These are phyloP conservation scores for Medicago lupulina DNA, from an alignment of 306 rosid genomes.

Conservation along the genomic window DNA sequence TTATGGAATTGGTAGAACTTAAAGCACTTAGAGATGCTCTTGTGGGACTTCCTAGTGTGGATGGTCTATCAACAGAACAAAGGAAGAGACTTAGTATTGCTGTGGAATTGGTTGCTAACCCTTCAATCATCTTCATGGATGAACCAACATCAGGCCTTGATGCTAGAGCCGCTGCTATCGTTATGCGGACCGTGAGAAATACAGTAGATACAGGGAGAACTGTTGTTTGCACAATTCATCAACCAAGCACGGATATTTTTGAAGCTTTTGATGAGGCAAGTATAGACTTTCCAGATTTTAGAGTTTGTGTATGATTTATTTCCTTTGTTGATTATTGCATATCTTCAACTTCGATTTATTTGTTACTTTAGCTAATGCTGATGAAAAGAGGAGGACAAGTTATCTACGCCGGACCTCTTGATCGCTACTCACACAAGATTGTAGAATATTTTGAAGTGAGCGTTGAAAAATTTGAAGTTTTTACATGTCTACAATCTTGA, in stretches of 20 bases:
- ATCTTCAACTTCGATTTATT: not conserved
- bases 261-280: constrained; percentile 54
- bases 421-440: constrained; percentile 47
- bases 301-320: constrained; percentile 2
- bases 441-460: constrained; percentile 46
- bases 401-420: constrained; percentile 60
- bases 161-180: constrained; percentile 52
- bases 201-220: constrained; percentile 50
- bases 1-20: constrained; percentile 67
- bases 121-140: constrained; percentile 57
- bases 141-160: constrained; percentile 56
- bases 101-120: constrained; percentile 60
- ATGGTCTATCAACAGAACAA: constrained; percentile 61
- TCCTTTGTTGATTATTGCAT: not conserved
- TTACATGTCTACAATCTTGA: not conserved
- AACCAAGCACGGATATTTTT: constrained; percentile 52
- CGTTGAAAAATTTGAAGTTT: not conserved
- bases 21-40: constrained; percentile 50
- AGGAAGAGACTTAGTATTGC: constrained; percentile 65
- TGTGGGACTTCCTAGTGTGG: constrained; percentile 55
- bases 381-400: constrained; percentile 63
- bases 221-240: constrained; percentile 52
- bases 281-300: not conserved
- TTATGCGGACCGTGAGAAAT: constrained; percentile 48
- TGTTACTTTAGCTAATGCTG: constrained; percentile 48